phyloP scores from a whole-genome alignment of 2,329 filamentous ascomycete genomes.

The Colletotrichum abscissum region DNA sequence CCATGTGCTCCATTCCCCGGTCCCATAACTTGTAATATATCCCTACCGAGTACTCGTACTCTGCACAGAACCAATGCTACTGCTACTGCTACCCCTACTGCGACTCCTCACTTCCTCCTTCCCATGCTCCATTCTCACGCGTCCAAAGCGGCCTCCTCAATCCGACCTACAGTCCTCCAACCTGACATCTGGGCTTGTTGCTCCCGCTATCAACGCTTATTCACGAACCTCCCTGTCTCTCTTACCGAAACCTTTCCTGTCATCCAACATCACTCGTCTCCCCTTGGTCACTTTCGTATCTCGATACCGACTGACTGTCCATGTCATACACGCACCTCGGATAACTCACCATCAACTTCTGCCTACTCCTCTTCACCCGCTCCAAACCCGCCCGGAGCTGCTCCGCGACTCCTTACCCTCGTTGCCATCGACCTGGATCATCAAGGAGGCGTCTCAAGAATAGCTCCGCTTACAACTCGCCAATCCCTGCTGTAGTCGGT shows the following conservation, averaged over 20 bases:
- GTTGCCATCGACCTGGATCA: slow-evolving; percentile 1
- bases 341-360: neutral
- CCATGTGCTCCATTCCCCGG: neutral
- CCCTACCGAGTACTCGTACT: neutral
- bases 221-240: slow-evolving; percentile 12
- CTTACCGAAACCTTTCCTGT: slow-evolving; percentile 33
- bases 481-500: slow-evolving; percentile 14
- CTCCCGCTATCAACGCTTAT: neutral
- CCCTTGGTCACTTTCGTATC: slow-evolving; percentile 7
- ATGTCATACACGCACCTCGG: neutral
- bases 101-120: neutral
- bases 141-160: neutral
- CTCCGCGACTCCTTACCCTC: slow-evolving; percentile 11
- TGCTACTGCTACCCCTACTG: neutral
- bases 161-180: neutral
- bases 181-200: neutral
- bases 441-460: neutral
- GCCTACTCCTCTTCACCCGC: slow-evolving; percentile 1
- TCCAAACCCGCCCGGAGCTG: slow-evolving; percentile 8
- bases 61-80: neutral
- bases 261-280: slow-evolving; percentile 16
- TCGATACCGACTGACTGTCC: neutral
- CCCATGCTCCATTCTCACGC: neutral
- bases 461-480: slow-evolving; percentile 12
- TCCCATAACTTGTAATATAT: neutral